Base-by-base conservation (phyloP, 1,284 basidiomycete species). In the Bjerkandera adusta region DNA sequence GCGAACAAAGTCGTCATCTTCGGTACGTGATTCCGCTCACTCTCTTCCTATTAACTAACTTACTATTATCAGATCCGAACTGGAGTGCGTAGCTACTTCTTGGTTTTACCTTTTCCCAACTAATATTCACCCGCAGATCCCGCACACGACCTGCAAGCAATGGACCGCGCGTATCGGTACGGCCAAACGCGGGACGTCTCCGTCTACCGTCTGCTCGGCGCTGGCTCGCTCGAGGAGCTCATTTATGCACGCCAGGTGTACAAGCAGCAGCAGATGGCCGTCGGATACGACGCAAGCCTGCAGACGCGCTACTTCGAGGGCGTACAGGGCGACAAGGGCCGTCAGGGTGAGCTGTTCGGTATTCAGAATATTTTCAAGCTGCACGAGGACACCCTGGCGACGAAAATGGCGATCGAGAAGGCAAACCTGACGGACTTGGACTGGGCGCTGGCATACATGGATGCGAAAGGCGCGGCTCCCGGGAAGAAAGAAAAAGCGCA, bases 1-100 rank as follows among this genome's bases (percentile, higher is more conserved):
- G 85, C 90, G 7, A 92, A 92, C 58, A 89, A 85, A 65, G 90
- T 92, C 16, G 87, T 92, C 16, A 87, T 92, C 39, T 92, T 92
- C 60, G 89, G 86, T 85, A 49, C 56, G 79, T 61, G 7, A 5
- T 33, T 30, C 11, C 6, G 3, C 16, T 10, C 2, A 6, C 30
- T 36, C 44, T 2, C 13, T 2, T 3, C 35, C 16, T 13, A 13
- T 18, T 26, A 36, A 26, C 29, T 34, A 21, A 43, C n/a, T 43
- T 40, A 7, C 3, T n/a, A n/a, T 15, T 2, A 15, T 8, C 49
- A 87, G 89, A 93, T 69, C 91, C 91, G 4, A 90, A 90, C 52
- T 92, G 90, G 90, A 93, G 88, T 88, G 63, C 57, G 84, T 36
- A 22, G 18, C 33, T 0, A 41, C 16, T 39, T 22, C 16, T 32